Evolutionary conservation across 768 basidiomycete species (phyloP), one percentile per base, ranked within the genome.

Genomic region (Russula dissimulans): DNA sequence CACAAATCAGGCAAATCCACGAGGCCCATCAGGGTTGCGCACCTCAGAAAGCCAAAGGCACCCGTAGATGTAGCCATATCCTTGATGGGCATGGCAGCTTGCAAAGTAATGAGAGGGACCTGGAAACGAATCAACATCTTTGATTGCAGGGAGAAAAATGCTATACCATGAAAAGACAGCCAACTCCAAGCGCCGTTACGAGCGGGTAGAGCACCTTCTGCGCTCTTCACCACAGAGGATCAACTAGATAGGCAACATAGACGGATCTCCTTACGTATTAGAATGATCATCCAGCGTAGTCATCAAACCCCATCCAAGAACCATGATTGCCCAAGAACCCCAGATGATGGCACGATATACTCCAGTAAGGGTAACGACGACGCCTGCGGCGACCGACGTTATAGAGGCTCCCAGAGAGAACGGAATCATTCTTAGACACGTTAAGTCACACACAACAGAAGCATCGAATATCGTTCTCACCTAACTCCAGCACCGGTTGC

Each of bases 1-100:
- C 46, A 22, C 63, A 46, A 34, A 6, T 45, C 44, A 61, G 39
- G 41, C n/a, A 42, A 46, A 36, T 46, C 38, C 17, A 17, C 4
- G 29, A 60, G 15, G n/a, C 29, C 31, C 11, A 17, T 39, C 31
- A 54, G 31, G 32, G 5, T 18, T 17, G 58, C 72, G 34, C 68
- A 84, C 82, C 86, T 79, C 63, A 92, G 73, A 67, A 93, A 85
- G 22, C 81, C 80, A 67, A 86, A 87, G 0, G 83, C 82, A 1
- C 80, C 75, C 0, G 90, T 90, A 55, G 82, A 83, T 2, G 90
- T 90, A 3, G 90, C 89, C 89, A 92, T 90, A 64, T 92, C 89
- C 66, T 83, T 85, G 15, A 89, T 67, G 0, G 91, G 91, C 90
- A 94, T 94, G 0, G 90, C 85, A 1, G 89, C 88, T 72, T 93